Evolutionary conservation across 768 basidiomycete genomes (phyloP), one percentile per base, ranked within the genome.

Genomic region (Kwoniella botswanensis): DNA sequence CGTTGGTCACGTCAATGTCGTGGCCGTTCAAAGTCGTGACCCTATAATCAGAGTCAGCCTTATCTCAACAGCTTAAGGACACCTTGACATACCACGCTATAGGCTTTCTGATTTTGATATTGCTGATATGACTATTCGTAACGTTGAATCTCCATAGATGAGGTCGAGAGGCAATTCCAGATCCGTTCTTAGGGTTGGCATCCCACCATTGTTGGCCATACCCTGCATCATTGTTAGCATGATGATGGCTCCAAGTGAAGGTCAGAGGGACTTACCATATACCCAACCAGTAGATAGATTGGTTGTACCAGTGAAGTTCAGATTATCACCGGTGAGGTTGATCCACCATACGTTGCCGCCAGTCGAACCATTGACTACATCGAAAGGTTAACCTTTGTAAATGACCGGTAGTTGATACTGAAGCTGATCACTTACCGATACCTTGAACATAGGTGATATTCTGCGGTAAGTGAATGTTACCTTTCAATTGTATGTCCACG

Each of bases 181-280:
- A 86, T 46, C 82, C 77, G 66, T 85, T 86, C 17, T 53, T 63
- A 6, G 61, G 55, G 22, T 85, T 86, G 62, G 85, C 80, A 66
- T 87, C 84, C 86, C 87, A 87, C 86, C 86, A 87, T 69, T 86
- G 85, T 71, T 87, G 85, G n/a, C 87, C 86, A 68, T 85, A 86
- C 3, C 69, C 74, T 75, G 50, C 3, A 18, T 7, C 21, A 26
- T 17, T n/a, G 21, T 68, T 54, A 69, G 68, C 41, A 2, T 2
- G 35, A 18, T 13, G 22, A 18, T 53, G 22, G 24, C 7, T 60
- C 21, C 0, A 43, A 44, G 2, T 54, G 13, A 50, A 44, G 6
- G 13, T 35, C 35, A 35, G 35, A 35, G 3, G 35, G 35, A 66
- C 77, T 56, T 24, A 35, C 86, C 85, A 58, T 87, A 80, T 79